phyloP scores from a whole-genome alignment of 331 rosid genomes.

The Pyracantha coccinea region DNA sequence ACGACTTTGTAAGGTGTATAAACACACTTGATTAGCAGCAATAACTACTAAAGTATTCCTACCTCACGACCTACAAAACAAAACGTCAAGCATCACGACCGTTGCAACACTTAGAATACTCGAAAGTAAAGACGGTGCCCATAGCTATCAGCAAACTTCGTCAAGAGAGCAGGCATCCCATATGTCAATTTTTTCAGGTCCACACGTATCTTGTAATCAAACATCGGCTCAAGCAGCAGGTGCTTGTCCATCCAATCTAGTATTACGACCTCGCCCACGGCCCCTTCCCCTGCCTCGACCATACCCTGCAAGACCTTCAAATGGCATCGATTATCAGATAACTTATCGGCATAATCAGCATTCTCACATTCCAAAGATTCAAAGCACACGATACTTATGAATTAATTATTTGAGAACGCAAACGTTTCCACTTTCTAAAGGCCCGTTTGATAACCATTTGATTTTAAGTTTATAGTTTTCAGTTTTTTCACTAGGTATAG shows the following conservation, averaged over 20 bases:
- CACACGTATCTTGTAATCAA: conserved; percentile 13
- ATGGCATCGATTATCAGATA: background rate
- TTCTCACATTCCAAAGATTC: background rate
- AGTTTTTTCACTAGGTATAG: too few species aligned
- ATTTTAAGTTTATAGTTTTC: too few species aligned
- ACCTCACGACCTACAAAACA: conserved; percentile 23
- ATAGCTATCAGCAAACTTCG: conserved; percentile 25
- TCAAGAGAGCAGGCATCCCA: conserved; percentile 34
- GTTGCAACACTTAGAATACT: conserved; percentile 20
- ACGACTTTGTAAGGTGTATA: conserved; percentile 17
- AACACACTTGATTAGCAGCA: conserved; percentile 14
- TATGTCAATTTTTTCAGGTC: conserved; percentile 18
- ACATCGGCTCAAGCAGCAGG: conserved; percentile 44
- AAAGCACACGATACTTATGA: background rate
- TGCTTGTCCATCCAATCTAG: conserved; percentile 40
- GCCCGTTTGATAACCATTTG: too few species aligned
- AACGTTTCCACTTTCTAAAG: background rate
- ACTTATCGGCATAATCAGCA: background rate
- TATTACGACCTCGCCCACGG: conserved; percentile 35
- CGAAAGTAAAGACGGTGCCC: conserved; percentile 13
- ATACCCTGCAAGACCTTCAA: conserved; percentile 39
- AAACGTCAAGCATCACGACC: conserved; percentile 33
- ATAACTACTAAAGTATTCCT: conserved; percentile 12
- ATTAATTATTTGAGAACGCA: background rate
- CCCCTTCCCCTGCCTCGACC: conserved; percentile 70